Evolutionary conservation across 2,329 filamentous ascomycete species (phyloP).

Genomic region (Fusarium sp.): DNA sequence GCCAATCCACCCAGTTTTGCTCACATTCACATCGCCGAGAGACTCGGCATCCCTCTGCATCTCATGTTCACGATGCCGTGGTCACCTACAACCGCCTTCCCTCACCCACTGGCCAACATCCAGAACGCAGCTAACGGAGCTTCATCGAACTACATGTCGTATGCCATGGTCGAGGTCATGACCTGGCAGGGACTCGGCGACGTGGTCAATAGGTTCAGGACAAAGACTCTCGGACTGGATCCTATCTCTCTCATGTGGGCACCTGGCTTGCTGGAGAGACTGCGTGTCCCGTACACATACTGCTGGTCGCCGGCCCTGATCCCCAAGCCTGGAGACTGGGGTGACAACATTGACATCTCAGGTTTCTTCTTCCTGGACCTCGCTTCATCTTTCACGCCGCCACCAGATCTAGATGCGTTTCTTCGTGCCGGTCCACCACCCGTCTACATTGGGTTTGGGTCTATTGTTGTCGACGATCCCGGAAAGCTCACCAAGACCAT

Average conservation of each 20-base stretch:
- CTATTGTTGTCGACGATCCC: slow-evolving; percentile 83
- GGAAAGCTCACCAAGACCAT: slow-evolving; percentile 78
- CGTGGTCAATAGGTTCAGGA: slow-evolving; percentile 88
- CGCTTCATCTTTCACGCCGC: slow-evolving; percentile 74
- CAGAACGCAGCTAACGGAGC: slow-evolving; percentile 79
- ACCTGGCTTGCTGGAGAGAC: slow-evolving; percentile 79
- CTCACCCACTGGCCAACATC: slow-evolving; percentile 88
- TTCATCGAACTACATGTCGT: slow-evolving; percentile 85
- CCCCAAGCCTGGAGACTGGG: slow-evolving; percentile 69
- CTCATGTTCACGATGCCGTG: slow-evolving; percentile 98
- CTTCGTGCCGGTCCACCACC: slow-evolving; percentile 77
- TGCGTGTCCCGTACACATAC: slow-evolving; percentile 90
- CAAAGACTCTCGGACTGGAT: slow-evolving; percentile 79
- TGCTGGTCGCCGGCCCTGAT: slow-evolving; percentile 76
- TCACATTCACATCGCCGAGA: slow-evolving; percentile 80
- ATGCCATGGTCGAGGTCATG: slow-evolving; percentile 88
- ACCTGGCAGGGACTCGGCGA: slow-evolving; percentile 94
- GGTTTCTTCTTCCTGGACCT: slow-evolving; percentile 83
- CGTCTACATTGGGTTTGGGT: slow-evolving; percentile 86
- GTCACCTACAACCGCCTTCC: slow-evolving; percentile 86
- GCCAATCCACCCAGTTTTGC: slow-evolving; percentile 84
- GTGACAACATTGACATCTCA: slow-evolving; percentile 75
- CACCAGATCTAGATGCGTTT: slow-evolving; percentile 73
- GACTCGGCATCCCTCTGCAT: slow-evolving; percentile 79
- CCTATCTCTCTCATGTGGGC: slow-evolving; percentile 85